Percentiles rank a stretch among this genome's conserved stretches.
Evolutionary conservation across 306 rosid species (phyloP).

Genomic region (Vicia faba): DNA sequence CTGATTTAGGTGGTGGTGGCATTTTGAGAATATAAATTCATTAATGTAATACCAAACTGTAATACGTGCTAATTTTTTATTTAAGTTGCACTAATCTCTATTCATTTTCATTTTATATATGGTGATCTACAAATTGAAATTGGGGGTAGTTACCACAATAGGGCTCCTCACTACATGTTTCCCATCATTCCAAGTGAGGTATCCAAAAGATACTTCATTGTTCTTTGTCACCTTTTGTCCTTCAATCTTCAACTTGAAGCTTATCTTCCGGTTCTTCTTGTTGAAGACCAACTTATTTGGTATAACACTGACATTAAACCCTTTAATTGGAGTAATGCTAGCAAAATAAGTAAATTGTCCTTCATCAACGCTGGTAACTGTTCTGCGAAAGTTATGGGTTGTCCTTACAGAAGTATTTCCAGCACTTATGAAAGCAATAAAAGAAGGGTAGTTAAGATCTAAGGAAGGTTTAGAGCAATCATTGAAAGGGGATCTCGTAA

Average conservation of each 20-base stretch:
- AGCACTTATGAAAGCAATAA: constrained; percentile 49
- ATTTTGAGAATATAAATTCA: background rate
- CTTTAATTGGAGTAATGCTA: constrained; percentile 42
- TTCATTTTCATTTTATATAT: background rate
- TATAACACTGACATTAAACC: constrained; percentile 42
- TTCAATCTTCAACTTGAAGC: constrained; percentile 50
- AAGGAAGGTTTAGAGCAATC: constrained; percentile 51
- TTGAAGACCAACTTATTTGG: constrained; percentile 51
- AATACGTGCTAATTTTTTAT: background rate
- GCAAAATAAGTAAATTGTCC: constrained; percentile 48
- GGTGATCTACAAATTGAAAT: background rate
- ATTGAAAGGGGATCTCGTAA: constrained; percentile 44
- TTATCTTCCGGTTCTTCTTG: constrained; percentile 44
- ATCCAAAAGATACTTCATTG: background rate
- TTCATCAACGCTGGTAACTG: constrained; percentile 56
- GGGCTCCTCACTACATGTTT: background rate
- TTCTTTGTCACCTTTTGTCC: constrained; percentile 30
- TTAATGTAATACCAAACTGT: background rate
- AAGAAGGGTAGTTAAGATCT: constrained; percentile 82
- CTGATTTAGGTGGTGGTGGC: background rate
- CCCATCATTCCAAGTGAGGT: background rate
- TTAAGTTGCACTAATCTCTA: background rate
- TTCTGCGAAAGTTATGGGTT: constrained; percentile 48
- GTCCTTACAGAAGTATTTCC: constrained; percentile 13
- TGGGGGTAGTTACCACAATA: background rate